A percentile compares a stretch with the other conserved stretches of the same genome.
phyloP scores from a whole-genome alignment of 225 moss, liverwort and hornwort genomes.

The Pleurozium schreberi region DNA sequence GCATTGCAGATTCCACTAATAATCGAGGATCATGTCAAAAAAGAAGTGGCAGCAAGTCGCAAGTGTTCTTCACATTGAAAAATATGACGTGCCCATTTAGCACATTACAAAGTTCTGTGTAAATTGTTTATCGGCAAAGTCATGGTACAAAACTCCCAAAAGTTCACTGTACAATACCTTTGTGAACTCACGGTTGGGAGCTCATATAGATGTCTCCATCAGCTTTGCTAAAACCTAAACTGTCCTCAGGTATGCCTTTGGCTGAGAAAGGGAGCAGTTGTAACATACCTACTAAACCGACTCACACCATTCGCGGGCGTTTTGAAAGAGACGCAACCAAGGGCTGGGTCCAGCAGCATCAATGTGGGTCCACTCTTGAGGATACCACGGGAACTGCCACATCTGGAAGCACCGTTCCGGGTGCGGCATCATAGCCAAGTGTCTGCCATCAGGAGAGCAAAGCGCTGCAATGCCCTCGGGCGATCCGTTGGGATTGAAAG shows the following conservation, averaged over 20 bases:
- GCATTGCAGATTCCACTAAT: background rate
- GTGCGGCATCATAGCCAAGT: conserved; percentile 96
- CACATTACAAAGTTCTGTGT: background rate
- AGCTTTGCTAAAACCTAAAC: background rate
- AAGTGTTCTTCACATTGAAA: background rate
- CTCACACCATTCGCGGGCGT: conserved; percentile 82
- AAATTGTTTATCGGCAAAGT: background rate
- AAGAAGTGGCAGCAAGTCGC: background rate
- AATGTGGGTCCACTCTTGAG: conserved; percentile 64
- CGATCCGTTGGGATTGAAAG: conserved; percentile 95
- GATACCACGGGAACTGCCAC: conserved; percentile 99
- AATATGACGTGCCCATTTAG: background rate
- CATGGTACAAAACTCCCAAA: background rate
- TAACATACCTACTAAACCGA: background rate
- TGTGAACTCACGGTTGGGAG: background rate
- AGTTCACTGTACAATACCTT: background rate
- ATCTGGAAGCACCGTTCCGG: conserved; percentile 91
- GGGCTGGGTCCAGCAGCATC: conserved; percentile 78
- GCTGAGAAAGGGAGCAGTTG: conserved; percentile 7
- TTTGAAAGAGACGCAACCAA: conserved; percentile 89
- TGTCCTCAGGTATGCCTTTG: conserved; percentile 13
- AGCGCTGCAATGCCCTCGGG: conserved; percentile 82
- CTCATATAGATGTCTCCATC: background rate
- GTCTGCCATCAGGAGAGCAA: conserved; percentile 87
- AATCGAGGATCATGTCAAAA: background rate